Evolutionary conservation across 2,329 filamentous ascomycete species (phyloP), one percentile per base, ranked within the genome.

Genomic region (Cercospora citrullina): DNA sequence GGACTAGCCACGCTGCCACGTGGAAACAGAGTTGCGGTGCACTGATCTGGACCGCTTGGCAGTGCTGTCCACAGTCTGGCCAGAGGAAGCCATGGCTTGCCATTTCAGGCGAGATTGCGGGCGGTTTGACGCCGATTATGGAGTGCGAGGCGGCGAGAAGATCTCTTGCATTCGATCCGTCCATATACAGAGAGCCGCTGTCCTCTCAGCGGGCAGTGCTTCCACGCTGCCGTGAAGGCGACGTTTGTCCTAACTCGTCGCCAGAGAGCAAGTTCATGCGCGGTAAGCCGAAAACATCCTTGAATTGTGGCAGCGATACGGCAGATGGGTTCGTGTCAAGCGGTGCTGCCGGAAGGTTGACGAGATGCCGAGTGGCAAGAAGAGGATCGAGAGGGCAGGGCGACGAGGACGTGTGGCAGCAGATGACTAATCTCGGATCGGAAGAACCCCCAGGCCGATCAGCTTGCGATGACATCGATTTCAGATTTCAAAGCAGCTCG

Each of bases 401-500:
- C 8, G 21, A 21, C 9, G 53, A n/a, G n/a, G n/a, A n/a, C 3
- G 18, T 16, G 23, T 1, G 23, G 7, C 14, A 8, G 23, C 5
- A 5, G 1, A 53, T 55, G 48, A 30, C 48, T 28, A 55, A 55
- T 5, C 48, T 28, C 48, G 48, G 48, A n/a, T 8, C 55, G 55
- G 55, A 59, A 14, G 28, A 59, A 59, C 30, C 3, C 16, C 5
- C 6, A 12, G 5, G 28, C 28, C 55, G 55, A 33, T 18, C 30
- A 5, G 14, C 21, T 7, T 55, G 55, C 55, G 55, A 59, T 59
- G 55, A 59, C 55, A 59, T 59, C 28, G 31, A 31, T 59, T 59
- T 28, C 30, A 59, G 55, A 59, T 59, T 59, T 59, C 55, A 59
- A 59, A 59, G 55, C 55, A 59, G 55, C 55, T 36, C 28, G 55